phyloP scores from a whole-genome alignment of 1,139 yeast genomes.

The Taphrina populina region DNA sequence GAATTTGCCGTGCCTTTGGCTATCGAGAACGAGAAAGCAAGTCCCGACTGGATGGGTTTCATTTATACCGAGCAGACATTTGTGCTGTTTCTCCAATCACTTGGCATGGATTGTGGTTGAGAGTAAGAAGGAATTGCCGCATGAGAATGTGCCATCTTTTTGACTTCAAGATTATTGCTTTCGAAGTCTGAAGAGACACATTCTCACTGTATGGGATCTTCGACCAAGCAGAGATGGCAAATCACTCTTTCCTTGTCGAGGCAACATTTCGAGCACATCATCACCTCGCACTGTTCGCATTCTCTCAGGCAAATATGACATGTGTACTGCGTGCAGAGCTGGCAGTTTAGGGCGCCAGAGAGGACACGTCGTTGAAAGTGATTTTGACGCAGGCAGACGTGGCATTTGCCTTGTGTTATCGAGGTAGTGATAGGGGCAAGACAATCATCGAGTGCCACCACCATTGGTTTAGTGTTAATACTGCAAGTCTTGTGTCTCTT shows the following conservation, averaged over 20 bases:
- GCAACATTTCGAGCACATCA: conserved; percentile 15
- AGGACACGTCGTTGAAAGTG: conserved; percentile 1
- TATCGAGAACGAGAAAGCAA: too few relatives aligned
- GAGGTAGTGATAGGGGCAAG: too few relatives aligned
- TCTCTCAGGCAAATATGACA: conserved; percentile 17
- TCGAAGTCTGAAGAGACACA: too few relatives aligned
- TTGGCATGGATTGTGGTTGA: too few relatives aligned
- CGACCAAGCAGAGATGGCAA: conserved; percentile 14
- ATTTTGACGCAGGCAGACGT: conserved; percentile 16
- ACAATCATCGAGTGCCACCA: conserved; percentile 2
- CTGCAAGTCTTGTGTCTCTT: too few relatives aligned
- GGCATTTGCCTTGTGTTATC: too few relatives aligned
- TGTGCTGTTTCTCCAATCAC: neutral
- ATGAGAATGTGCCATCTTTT: too few relatives aligned
- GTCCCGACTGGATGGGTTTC: neutral
- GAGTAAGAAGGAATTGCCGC: too few relatives aligned
- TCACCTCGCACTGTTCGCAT: conserved; percentile 13
- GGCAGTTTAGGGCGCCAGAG: conserved; percentile 3
- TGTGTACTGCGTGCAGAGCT: conserved; percentile 4
- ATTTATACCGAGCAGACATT: neutral
- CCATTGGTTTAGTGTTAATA: too few relatives aligned
- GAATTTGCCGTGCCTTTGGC: too few relatives aligned
- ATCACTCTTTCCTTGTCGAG: conserved; percentile 16
- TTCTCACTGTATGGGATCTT: too few relatives aligned
- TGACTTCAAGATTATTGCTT: too few relatives aligned